phyloP scores from a whole-genome alignment of 2,329 filamentous ascomycete genomes.

The Colletotrichum viniferum region DNA sequence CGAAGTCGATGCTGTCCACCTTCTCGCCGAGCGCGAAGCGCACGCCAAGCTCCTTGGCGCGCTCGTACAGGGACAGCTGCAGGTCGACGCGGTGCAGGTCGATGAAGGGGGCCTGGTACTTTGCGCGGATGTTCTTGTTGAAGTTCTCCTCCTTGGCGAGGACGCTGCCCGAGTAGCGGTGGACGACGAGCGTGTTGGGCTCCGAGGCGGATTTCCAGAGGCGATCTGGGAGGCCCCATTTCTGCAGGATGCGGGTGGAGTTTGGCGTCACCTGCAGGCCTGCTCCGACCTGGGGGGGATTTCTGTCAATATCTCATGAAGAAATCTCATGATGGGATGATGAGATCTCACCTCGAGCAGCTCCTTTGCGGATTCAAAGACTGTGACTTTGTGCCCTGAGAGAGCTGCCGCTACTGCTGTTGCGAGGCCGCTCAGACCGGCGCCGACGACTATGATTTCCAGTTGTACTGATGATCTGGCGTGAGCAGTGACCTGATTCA shows the following conservation, averaged over 20 bases:
- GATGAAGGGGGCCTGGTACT: constrained; percentile 62
- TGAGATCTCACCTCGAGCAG: constrained; percentile 37
- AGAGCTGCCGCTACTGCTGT: constrained; percentile 40
- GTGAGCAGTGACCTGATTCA: background rate
- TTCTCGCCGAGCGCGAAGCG: constrained; percentile 51
- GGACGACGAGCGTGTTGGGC: constrained; percentile 54
- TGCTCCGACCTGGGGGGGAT: constrained; percentile 48
- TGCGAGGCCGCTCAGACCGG: constrained; percentile 46
- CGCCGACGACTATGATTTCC: constrained; percentile 45
- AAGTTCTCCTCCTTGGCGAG: constrained; percentile 58
- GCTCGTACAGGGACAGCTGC: constrained; percentile 55
- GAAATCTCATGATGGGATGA: background rate
- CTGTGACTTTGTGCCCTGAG: constrained; percentile 42
- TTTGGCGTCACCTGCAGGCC: constrained; percentile 60
- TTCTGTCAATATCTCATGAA: background rate
- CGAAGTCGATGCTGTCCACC: constrained; percentile 53
- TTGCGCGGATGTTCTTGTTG: constrained; percentile 52
- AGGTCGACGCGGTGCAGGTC: constrained; percentile 68
- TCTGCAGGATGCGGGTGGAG: constrained; percentile 51
- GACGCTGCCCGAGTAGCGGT: constrained; percentile 54
- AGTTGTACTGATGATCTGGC: constrained; percentile 22
- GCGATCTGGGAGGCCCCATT: constrained; percentile 52
- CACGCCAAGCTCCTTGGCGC: constrained; percentile 59
- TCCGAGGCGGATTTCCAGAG: constrained; percentile 42
- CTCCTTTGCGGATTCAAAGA: constrained; percentile 45